Evolutionary conservation across 495 filamentous ascomycete species (phyloP).

Genomic region (Corynascus novoguineensis): DNA sequence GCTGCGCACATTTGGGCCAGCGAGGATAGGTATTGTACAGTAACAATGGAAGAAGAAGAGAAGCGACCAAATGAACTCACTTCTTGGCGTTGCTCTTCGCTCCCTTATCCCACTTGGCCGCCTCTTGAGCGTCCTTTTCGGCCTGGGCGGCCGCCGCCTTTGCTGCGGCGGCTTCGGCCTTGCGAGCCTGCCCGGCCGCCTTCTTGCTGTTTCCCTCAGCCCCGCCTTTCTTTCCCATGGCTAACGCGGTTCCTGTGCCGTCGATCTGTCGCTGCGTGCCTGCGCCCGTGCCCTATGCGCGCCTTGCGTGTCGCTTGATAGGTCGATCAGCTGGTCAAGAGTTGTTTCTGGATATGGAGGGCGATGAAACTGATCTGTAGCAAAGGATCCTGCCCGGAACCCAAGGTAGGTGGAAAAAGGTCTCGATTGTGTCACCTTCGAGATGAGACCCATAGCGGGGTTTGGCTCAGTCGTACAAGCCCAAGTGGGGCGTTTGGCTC

Average conservation of each 20-base stretch:
- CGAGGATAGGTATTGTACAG: too few relatives aligned
- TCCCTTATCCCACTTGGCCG: constrained; percentile 75
- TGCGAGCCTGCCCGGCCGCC: constrained; percentile 81
- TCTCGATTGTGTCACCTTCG: constrained; percentile 4
- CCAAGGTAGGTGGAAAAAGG: background rate
- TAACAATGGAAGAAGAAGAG: constrained; percentile 10
- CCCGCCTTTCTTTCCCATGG: constrained; percentile 53
- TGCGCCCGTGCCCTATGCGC: background rate
- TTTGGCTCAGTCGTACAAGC: background rate
- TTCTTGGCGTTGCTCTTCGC: constrained; percentile 79
- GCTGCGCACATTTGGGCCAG: too few relatives aligned
- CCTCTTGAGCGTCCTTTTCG: constrained; percentile 61
- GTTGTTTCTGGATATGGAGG: background rate
- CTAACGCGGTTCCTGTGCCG: background rate
- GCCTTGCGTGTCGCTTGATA: background rate
- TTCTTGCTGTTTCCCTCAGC: constrained; percentile 81
- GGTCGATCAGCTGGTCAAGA: background rate
- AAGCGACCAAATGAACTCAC: constrained; percentile 45
- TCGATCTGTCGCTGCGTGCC: background rate
- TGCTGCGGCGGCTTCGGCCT: constrained; percentile 75
- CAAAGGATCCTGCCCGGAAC: background rate
- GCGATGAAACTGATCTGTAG: background rate
- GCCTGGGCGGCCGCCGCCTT: constrained; percentile 68
- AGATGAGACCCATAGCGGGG: background rate
- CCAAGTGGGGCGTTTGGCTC: background rate